phyloP scores from a whole-genome alignment of 176 grass and related monocot species.

The Carex parvula region DNA sequence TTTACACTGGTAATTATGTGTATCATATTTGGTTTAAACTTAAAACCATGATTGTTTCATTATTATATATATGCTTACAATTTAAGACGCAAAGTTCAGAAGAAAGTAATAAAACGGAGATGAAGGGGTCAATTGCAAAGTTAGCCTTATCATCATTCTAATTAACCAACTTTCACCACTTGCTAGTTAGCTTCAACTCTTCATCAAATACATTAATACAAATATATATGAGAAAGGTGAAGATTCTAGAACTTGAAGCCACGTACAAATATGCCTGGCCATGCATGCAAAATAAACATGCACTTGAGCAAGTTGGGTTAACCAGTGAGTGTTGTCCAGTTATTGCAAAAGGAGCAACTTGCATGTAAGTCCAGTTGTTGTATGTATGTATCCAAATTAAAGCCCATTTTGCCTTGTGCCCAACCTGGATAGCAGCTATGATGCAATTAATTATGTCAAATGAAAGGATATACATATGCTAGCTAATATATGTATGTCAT shows the following conservation, averaged over 20 bases:
- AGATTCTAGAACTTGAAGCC: constrained; percentile 18
- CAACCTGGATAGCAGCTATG: constrained; percentile 13
- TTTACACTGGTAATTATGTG: background rate
- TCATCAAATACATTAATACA: background rate
- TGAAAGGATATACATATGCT: too few species aligned
- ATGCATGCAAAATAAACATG: constrained; percentile 20
- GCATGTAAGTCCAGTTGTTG: constrained; percentile 12
- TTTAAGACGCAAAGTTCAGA: background rate
- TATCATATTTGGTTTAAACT: background rate
- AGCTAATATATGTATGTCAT: too few species aligned
- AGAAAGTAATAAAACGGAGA: background rate
- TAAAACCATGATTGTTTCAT: background rate
- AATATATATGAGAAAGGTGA: background rate
- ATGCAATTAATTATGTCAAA: background rate
- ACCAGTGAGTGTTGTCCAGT: constrained; percentile 14
- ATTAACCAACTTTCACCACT: constrained; percentile 15
- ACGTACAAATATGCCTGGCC: background rate
- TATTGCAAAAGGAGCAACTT: constrained; percentile 10
- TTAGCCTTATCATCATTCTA: background rate
- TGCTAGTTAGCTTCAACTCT: constrained; percentile 4
- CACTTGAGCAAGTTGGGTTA: constrained; percentile 17
- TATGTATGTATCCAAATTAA: background rate
- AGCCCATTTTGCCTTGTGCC: constrained; percentile 8
- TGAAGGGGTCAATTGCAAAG: background rate
- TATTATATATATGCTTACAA: background rate